Evolutionary conservation across 306 rosid species (phyloP), one percentile per base, ranked within the genome.

Genomic region (Inga leiocalycina): DNA sequence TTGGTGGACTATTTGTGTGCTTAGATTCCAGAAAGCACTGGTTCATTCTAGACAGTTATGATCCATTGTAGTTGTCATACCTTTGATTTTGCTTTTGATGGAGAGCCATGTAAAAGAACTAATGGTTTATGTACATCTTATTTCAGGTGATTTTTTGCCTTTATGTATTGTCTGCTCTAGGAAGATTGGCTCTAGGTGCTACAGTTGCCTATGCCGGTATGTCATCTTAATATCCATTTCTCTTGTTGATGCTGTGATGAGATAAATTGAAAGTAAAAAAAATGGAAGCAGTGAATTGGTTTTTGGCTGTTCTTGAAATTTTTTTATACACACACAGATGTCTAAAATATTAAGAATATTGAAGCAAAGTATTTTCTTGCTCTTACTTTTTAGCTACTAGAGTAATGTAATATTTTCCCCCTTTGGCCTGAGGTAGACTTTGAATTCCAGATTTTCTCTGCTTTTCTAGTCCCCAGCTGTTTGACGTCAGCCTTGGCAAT

Each of bases 151-250:
- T 91, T 65, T 54, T 89, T 80, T 89, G 76, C 78, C 99, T 96
- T 27, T 96, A 92, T 44, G 74, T 82, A 15, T 86, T 92, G 45
- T 92, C 98, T 9, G 94, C 91, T 76, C 80, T 96, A 65, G 99
- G 98, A 80, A 88, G 97, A 91, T 80, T 93, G 48, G 93, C 92
- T 78, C 86, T 94, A 24, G 98, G 94, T 64, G 89, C 85, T 57
- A 93, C 99, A 10, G 91, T 96, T 86, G 97, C 98, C 49, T 96
- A 94, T 79, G 89, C 94, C 66, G 99, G 99, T 91, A 90, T 44
- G 92, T 76, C 39, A 39, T 56, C 67, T 12, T 72, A 35, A 15
- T 57, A 66, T 69, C 22, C 76, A 16, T 61, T 78, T 54, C 81
- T 43, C 12, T 51, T 19, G 66, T 19, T 15, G 41, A 54, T 19